Conservation (phyloP, 208 protist species). For the Trichomonas vaginalis region DNA sequence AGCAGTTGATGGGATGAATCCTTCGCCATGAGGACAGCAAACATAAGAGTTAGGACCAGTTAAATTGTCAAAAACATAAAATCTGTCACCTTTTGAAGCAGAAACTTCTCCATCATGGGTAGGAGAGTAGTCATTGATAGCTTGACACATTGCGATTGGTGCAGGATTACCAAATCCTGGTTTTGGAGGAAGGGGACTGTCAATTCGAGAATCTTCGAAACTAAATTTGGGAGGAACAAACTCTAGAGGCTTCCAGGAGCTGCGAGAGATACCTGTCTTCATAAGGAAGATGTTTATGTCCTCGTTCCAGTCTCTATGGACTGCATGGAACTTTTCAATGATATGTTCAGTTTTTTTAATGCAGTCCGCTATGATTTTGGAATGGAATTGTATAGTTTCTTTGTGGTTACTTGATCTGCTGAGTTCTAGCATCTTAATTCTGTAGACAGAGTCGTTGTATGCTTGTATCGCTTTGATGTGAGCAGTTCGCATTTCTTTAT, state of each 20-base stretch:
- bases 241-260: neutral
- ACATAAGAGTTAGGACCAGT: neutral
- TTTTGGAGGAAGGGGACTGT: neutral
- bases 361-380: neutral
- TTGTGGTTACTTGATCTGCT: neutral
- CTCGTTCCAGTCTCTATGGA: neutral
- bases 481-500: neutral
- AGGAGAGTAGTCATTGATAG: neutral
- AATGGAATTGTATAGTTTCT: neutral
- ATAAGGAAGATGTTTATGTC: neutral
- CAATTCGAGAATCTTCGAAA: neutral
- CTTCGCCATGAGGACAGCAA: neutral
- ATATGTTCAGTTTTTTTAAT: neutral
- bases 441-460: neutral
- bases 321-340: neutral
- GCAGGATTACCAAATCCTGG: neutral
- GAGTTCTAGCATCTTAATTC: neutral
- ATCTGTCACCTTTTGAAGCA: neutral
- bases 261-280: neutral
- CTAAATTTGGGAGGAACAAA: neutral
- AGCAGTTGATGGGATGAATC: neutral
- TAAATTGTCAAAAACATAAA: neutral
- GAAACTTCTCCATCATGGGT: neutral
- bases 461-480: neutral
- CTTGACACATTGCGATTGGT: neutral